A percentile compares a stretch with the other conserved stretches of the same genome.
Conservation (phyloP, 805 yeast genomes). For the Candida oleophila region DNA sequence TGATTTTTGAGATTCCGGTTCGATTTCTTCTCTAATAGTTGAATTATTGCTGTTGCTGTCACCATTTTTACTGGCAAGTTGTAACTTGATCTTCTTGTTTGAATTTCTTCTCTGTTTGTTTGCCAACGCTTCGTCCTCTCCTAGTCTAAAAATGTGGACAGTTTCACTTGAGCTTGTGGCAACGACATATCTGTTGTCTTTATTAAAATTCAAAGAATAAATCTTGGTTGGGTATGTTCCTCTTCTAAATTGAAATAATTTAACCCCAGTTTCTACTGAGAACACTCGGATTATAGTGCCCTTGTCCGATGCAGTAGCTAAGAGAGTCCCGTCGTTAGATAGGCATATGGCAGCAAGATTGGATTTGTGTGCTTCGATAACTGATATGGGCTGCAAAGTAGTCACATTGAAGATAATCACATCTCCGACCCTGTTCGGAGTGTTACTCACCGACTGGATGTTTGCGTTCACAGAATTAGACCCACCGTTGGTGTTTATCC, state of each 20-base stretch:
- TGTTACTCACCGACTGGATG: constrained; percentile 38
- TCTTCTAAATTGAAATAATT: constrained; percentile 72
- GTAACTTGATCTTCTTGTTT: constrained; percentile 10
- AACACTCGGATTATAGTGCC: constrained; percentile 91
- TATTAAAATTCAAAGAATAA: constrained; percentile 71
- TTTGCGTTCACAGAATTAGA: constrained; percentile 36
- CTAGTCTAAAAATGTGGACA: constrained; percentile 84
- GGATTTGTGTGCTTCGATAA: constrained; percentile 83
- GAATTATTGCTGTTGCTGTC: not conserved
- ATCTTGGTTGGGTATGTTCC: constrained; percentile 86
- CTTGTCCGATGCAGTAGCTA: constrained; percentile 87
- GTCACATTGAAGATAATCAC: constrained; percentile 79
- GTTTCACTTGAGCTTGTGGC: constrained; percentile 90
- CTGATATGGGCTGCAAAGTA: constrained; percentile 71
- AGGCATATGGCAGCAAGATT: constrained; percentile 67
- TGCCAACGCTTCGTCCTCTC: constrained; percentile 46
- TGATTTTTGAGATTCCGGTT: constrained; percentile 2
- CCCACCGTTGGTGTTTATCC: constrained; percentile 43
- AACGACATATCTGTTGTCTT: constrained; percentile 66
- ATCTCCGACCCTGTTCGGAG: constrained; percentile 57
- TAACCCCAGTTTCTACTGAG: constrained; percentile 60
- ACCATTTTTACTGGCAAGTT: not conserved
- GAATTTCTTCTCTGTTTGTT: constrained; percentile 32
- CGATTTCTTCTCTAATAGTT: not conserved
- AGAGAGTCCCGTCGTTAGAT: constrained; percentile 70